Evolutionary conservation across 2,329 filamentous ascomycete genomes (phyloP).

Genomic region (Fusarium sp.): DNA sequence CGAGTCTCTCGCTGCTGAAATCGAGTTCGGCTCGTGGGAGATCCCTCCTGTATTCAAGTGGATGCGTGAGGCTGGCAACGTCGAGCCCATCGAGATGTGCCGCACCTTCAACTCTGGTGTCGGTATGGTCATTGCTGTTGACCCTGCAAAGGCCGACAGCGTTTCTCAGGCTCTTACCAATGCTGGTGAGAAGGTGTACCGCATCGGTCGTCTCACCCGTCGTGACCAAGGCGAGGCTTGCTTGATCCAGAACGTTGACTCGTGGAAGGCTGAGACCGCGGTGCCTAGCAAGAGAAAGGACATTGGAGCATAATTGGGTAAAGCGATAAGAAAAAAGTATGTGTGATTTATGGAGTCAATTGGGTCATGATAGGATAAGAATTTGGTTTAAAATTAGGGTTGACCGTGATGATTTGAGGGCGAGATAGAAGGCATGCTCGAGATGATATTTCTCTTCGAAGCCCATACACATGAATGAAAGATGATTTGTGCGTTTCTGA

Average conservation of each 20-base stretch:
- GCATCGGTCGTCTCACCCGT: constrained; percentile 75
- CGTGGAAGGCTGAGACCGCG: constrained; percentile 43
- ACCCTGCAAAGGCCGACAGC: constrained; percentile 67
- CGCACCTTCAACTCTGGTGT: constrained; percentile 94
- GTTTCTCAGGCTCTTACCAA: constrained; percentile 69
- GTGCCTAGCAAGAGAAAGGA: constrained; percentile 41
- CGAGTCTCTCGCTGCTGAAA: constrained; percentile 76
- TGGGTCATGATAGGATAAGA: constrained; percentile 23
- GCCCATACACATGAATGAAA: constrained; percentile 24
- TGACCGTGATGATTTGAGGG: constrained; percentile 10
- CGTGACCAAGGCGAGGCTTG: constrained; percentile 55
- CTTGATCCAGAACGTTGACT: constrained; percentile 47
- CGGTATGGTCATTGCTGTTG: constrained; percentile 91
- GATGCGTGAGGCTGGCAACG: constrained; percentile 78
- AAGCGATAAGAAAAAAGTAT: constrained; percentile 6
- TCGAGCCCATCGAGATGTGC: constrained; percentile 82
- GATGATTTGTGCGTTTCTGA: constrained; percentile 10
- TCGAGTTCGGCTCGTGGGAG: constrained; percentile 80
- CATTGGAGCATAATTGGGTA: constrained; percentile 26
- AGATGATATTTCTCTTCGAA: neutral
- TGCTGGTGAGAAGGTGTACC: constrained; percentile 75
- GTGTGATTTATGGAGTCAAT: constrained; percentile 32
- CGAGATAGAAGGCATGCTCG: constrained; percentile 20
- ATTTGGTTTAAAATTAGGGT: constrained; percentile 20
- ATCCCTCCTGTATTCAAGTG: constrained; percentile 85